Conservation (phyloP, 2,329 filamentous ascomycete genomes). For the Aspergillus floridensis region DNA sequence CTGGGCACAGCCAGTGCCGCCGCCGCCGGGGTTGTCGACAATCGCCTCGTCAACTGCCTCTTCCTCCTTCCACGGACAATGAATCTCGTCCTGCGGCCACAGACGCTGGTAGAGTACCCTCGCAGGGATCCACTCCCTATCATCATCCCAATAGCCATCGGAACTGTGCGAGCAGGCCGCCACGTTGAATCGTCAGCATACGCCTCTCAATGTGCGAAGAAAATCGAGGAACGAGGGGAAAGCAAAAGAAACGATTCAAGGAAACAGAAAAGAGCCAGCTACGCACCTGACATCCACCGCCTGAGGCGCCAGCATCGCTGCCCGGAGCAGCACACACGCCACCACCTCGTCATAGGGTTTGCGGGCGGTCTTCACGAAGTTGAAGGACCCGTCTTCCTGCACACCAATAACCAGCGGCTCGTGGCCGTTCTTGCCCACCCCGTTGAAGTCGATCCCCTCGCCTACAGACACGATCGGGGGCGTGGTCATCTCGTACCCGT, state of each 20-base stretch:
- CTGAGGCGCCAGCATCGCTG: constrained; percentile 16
- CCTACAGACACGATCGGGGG: not conserved
- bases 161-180: not conserved
- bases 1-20: not conserved
- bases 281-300: constrained; percentile 1
- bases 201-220: too few species aligned
- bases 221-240: too few species aligned
- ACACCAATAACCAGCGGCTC: constrained; percentile 10
- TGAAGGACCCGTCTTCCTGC: not conserved
- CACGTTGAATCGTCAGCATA: not conserved
- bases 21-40: not conserved
- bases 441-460: constrained; percentile 16
- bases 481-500: not conserved
- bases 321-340: constrained; percentile 18
- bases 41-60: too few species aligned
- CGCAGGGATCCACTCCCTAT: not conserved
- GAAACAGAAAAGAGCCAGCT: too few species aligned
- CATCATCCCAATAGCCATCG: not conserved
- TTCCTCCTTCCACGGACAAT: not conserved
- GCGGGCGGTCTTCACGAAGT: constrained; percentile 15
- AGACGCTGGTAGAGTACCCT: not conserved
- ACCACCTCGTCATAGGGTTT: constrained; percentile 22
- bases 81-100: not conserved
- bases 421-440: not conserved
- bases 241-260: too few species aligned